Evolutionary conservation across 495 filamentous ascomycete species (phyloP), one percentile per base, ranked within the genome.

Genomic region (Talaromyces liani): DNA sequence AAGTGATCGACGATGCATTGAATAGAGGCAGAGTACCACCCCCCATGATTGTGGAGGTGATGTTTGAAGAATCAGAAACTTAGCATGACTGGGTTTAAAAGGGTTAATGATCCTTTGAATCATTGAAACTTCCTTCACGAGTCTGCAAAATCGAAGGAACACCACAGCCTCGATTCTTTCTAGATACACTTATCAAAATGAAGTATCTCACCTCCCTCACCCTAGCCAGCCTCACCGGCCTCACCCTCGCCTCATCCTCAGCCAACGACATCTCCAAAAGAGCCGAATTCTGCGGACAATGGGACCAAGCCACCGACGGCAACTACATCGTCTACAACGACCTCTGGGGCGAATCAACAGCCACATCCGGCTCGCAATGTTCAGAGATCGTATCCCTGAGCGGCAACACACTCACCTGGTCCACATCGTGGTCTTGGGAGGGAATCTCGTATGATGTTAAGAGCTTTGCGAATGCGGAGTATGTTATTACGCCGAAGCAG

Each of bases 401-500:
- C 61, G 76, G 77, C 54, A 72, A 64, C 65, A 79, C 65, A 1
- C 72, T 88, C 60, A 71, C 77, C 56, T 88, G 85, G 85, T 75
- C 79, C 61, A 84, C 85, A 4, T 73, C 68, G 18, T 88, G 82
- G 83, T 71, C 78, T 25, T 88, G 85, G 86, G 70, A 72, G 10
- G 83, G 84, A 18, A 77, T 75, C 12, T 58, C 71, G 2, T 71
- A 64, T 65, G 72, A 76, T 62, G 85, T 88, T 60, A 89, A 89
- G 77, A 84, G 81, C 62, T 89, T 75, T 66, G 78, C 86, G 53
- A 86, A 86, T 58, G 82, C 75, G 16, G 78, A 77, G 0, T 72
- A 80, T 31, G 53, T 77, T 18, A 79, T 79, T 60, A 76, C 73
- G 0, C 72, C 72, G 9, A 80, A 75, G 67, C 70, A 74, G 56